Percentiles rank a stretch among this genome's conserved stretches.
phyloP scores from a whole-genome alignment of 23 red algal genomes.

The Gracilaria domingensis region DNA sequence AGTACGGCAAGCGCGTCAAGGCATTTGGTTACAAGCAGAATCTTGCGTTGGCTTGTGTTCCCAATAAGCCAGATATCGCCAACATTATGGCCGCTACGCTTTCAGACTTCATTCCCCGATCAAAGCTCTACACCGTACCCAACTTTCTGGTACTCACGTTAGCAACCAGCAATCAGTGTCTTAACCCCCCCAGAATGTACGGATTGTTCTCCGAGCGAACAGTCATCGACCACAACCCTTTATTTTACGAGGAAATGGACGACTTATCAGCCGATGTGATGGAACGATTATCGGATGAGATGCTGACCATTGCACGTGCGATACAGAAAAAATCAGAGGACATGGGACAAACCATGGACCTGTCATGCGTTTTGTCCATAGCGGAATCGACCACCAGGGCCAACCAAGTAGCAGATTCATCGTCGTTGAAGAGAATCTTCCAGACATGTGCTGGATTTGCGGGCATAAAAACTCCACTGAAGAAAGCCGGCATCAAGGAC shows the following conservation, averaged over 20 bases:
- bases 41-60: conserved; percentile 18
- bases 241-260: conserved; percentile 67
- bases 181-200: conserved; percentile 64
- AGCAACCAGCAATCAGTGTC: conserved; percentile 54
- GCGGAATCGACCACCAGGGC: conserved; percentile 12
- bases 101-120: conserved; percentile 15
- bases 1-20: conserved; percentile 49
- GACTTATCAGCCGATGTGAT: conserved; percentile 32
- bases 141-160: conserved; percentile 53
- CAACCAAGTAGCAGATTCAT: conserved; percentile 28
- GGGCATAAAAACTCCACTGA: conserved; percentile 56
- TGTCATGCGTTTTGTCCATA: conserved; percentile 17
- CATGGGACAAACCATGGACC: background rate
- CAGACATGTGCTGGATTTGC: conserved; percentile 36
- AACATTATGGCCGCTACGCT: conserved; percentile 16
- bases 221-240: background rate
- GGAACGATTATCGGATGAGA: conserved; percentile 22
- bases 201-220: conserved; percentile 14
- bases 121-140: background rate
- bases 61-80: background rate
- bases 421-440: conserved; percentile 36
- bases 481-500: conserved; percentile 16
- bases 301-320: conserved; percentile 6
- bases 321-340: background rate
- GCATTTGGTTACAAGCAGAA: conserved; percentile 62